These are phyloP conservation scores for Amanita rubescens DNA, from an alignment of 768 basidiomycete species.

Conservation along the genomic window DNA sequence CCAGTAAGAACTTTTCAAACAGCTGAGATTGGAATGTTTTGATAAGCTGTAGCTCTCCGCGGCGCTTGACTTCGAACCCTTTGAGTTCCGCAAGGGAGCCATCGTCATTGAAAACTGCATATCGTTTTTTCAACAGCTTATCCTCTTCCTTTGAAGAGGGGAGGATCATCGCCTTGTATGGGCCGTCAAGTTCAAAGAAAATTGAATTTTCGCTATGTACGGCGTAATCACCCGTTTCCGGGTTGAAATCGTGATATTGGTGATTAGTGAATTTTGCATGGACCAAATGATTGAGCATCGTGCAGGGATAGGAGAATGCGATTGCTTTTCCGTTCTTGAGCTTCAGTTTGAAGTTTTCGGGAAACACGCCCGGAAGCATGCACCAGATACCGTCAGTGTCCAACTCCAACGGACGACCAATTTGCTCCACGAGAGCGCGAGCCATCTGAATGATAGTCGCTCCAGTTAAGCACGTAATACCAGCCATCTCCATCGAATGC, in stretches of 20 bases:
- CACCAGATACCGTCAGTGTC: conserved; percentile 99
- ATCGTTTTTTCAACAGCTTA: conserved; percentile 96
- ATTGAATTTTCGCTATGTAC: conserved; percentile 96
- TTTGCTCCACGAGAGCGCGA: conserved; percentile 92
- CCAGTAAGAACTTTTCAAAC: conserved; percentile 95
- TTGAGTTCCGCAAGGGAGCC: conserved; percentile 97
- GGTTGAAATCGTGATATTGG: conserved; percentile 92
- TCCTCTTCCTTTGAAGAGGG: conserved; percentile 99
- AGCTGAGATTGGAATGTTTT: conserved; percentile 99
- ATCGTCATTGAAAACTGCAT: conserved; percentile 98
- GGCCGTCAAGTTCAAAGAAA: conserved; percentile 98
- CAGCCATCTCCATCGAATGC: conserved; percentile 99
- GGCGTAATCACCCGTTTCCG: conserved; percentile 74
- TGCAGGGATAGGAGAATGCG: conserved; percentile 92
- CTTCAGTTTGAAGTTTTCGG: conserved; percentile 97
- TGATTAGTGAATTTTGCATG: conserved; percentile 94
- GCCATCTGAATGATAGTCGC: conserved; percentile 99
- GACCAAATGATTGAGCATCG: conserved; percentile 98
- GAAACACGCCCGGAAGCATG: conserved; percentile 97
- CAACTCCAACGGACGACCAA: conserved; percentile 92
- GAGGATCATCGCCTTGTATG: conserved; percentile 98
- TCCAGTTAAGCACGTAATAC: conserved; percentile 96
- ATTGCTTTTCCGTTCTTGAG: conserved; percentile 82
- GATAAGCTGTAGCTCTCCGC: conserved; percentile 96
- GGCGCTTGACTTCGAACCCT: conserved; percentile 97